Evolutionary conservation across 306 rosid genomes (phyloP).

Genomic region (Malus orientalis): DNA sequence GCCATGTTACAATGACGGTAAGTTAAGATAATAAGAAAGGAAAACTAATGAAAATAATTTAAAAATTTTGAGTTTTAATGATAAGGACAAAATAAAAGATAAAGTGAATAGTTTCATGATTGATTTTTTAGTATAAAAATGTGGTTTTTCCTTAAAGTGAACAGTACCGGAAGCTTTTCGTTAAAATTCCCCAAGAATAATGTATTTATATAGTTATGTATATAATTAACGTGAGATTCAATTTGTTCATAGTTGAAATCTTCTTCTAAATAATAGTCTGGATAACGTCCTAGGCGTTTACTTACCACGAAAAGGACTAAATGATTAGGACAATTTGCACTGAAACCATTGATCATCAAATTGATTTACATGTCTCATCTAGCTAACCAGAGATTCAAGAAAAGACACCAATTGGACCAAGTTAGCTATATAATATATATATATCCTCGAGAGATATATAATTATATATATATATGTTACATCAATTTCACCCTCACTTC

Average conservation of each 20-base stretch:
- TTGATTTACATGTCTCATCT: background rate
- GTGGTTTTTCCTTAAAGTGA: no score
- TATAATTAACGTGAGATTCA: background rate
- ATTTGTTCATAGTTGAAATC: background rate
- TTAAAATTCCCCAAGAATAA: no score
- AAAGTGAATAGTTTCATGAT: no score
- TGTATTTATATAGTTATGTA: background rate
- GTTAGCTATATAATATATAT: background rate
- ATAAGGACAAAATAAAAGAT: no score
- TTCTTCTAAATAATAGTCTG: no score
- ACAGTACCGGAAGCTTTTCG: no score
- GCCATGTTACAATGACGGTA: background rate
- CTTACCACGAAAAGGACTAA: background rate
- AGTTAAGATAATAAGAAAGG: background rate
- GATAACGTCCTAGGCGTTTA: background rate
- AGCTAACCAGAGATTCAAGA: background rate
- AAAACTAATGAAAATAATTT: no score
- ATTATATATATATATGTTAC: background rate
- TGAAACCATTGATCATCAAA: background rate
- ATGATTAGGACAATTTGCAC: slow-evolving; percentile 9
- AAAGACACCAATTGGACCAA: background rate
- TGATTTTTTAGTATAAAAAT: no score
- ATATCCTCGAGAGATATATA: background rate
- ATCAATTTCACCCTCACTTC: background rate
- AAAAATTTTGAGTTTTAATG: no score